Evolutionary conservation across 257 asterid species (phyloP).

Genomic region (Nicotiana paniculata): DNA sequence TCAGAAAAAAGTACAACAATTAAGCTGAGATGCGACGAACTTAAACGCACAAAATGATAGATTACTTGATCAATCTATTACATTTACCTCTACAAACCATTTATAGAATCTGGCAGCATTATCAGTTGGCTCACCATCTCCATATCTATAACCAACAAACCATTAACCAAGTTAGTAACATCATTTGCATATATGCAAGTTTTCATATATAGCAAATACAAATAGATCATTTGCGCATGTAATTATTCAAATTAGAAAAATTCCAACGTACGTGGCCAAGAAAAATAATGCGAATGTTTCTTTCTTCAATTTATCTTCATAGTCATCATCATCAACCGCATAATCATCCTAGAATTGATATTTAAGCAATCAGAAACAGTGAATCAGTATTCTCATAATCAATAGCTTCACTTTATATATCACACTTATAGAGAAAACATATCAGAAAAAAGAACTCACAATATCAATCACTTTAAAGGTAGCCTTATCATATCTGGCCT

Average conservation of each 20-base stretch:
- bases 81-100: conserved; percentile 87
- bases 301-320: conserved; percentile 84
- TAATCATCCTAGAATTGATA: conserved; percentile 70
- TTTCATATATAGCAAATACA: not conserved
- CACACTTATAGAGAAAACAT: not conserved
- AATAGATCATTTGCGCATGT: not conserved
- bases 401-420: not conserved
- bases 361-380: conserved; percentile 7
- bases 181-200: conserved; percentile 1
- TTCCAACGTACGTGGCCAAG: conserved; percentile 80
- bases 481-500: conserved; percentile 83
- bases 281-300: conserved; percentile 75
- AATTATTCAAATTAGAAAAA: not conserved
- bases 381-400: conserved; percentile 4
- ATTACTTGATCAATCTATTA: not conserved
- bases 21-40: conserved; percentile 14
- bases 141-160: conserved; percentile 69
- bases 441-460: conserved; percentile 36
- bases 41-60: not conserved
- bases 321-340: conserved; percentile 93
- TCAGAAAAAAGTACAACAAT: conserved; percentile 10
- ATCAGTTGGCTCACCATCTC: conserved; percentile 99
- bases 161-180: conserved; percentile 30
- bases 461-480: conserved; percentile 65
- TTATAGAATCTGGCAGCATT: conserved; percentile 95